Evolutionary conservation across 192 early-diverging fungal species (phyloP).

Genomic region (Chytriomyces sp.): DNA sequence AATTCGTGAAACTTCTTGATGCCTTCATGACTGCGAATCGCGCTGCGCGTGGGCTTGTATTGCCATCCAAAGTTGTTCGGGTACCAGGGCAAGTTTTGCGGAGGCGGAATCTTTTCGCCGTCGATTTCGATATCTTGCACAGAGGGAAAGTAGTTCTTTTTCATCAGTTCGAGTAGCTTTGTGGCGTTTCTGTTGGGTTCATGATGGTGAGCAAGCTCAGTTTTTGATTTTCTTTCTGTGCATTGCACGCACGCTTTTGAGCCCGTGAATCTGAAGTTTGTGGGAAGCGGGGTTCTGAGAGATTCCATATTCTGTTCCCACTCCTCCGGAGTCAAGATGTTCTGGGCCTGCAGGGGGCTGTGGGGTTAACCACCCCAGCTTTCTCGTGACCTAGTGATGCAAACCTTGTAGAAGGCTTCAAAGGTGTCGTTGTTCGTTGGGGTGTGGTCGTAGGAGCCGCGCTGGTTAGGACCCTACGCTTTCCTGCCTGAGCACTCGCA

Average conservation of each 20-base stretch:
- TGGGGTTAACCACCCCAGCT: background rate
- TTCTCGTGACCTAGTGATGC: background rate
- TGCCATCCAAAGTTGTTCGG: slow-evolving; percentile 93
- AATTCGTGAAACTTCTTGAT: slow-evolving; percentile 89
- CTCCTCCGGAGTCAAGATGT: slow-evolving; percentile 80
- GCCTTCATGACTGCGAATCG: slow-evolving; percentile 75
- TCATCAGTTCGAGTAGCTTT: slow-evolving; percentile 73
- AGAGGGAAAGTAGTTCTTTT: slow-evolving; percentile 61
- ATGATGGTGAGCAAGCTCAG: background rate
- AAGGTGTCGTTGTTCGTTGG: slow-evolving; percentile 65
- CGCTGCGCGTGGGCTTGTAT: slow-evolving; percentile 71
- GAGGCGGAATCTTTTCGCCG: slow-evolving; percentile 73
- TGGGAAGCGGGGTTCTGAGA: slow-evolving; percentile 77
- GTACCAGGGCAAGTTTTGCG: slow-evolving; percentile 83
- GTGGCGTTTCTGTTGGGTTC: slow-evolving; percentile 63
- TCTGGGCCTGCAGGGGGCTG: slow-evolving; percentile 49
- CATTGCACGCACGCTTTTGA: slow-evolving; percentile 65
- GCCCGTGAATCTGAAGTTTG: slow-evolving; percentile 93
- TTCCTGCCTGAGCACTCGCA: background rate
- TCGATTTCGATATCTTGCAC: slow-evolving; percentile 63
- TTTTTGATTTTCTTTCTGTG: background rate
- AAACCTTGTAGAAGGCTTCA: slow-evolving; percentile 71
- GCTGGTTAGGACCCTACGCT: slow-evolving; percentile 10
- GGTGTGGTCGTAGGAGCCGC: slow-evolving; percentile 42
- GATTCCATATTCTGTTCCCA: slow-evolving; percentile 73